Percentiles rank a stretch among this genome's conserved stretches.
These are phyloP conservation scores for Pharnaceum exiguum DNA, from an alignment of 148 eudicot genomes.

Conservation along the genomic window DNA sequence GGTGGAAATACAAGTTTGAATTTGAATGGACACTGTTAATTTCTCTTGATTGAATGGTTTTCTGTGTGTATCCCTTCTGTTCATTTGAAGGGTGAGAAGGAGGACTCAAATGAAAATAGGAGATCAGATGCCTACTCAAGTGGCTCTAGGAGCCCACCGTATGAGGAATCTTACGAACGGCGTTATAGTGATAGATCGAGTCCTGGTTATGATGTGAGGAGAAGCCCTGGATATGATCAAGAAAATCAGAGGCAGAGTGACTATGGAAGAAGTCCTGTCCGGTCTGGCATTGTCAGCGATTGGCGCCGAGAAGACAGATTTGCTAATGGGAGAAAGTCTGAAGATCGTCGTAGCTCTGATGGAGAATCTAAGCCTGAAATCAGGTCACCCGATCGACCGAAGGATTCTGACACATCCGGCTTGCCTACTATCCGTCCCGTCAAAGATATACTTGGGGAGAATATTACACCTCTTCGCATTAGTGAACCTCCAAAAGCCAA, in stretches of 20 bases:
- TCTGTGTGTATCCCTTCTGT: constrained; percentile 18
- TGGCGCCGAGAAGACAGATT: constrained; percentile 94
- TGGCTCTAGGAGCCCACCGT: constrained; percentile 83
- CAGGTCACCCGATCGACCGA: constrained; percentile 73
- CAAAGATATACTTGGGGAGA: constrained; percentile 84
- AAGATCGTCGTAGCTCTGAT: constrained; percentile 56
- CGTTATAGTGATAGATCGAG: constrained; percentile 67
- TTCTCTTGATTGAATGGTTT: constrained; percentile 10
- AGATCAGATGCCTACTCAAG: constrained; percentile 47
- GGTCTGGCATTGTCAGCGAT: constrained; percentile 59
- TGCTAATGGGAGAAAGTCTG: constrained; percentile 67
- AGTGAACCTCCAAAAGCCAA: constrained; percentile 84
- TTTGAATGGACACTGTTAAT: no score
- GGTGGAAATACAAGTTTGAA: no score
- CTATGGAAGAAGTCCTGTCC: constrained; percentile 64
- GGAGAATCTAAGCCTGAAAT: constrained; percentile 62
- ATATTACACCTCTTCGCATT: constrained; percentile 63
- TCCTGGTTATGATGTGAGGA: constrained; percentile 57
- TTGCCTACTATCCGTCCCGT: constrained; percentile 73
- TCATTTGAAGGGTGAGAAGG: constrained; percentile 62
- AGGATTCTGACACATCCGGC: constrained; percentile 45
- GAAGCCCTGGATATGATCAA: constrained; percentile 83
- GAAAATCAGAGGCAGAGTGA: constrained; percentile 47
- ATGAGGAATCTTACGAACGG: constrained; percentile 54
- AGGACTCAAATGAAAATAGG: constrained; percentile 49